phyloP scores from a whole-genome alignment of 805 yeast species.

The Kluyveromyces wickerhamii region DNA sequence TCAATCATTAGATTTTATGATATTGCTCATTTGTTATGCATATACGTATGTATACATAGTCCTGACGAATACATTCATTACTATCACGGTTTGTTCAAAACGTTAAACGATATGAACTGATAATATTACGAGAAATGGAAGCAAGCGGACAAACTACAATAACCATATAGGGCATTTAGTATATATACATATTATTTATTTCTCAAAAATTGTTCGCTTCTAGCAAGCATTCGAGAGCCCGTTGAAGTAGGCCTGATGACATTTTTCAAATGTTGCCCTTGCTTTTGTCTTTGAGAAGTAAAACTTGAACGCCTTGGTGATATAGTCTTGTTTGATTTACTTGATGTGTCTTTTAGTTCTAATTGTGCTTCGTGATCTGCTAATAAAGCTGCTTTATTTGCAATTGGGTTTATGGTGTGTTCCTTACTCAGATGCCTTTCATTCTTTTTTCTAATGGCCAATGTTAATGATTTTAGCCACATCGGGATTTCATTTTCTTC shows the following conservation, averaged over 20 bases:
- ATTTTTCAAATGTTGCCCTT: conserved; percentile 11
- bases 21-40: too few relatives aligned
- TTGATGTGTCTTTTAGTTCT: neutral
- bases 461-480: conserved; percentile 53
- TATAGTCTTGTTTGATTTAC: conserved; percentile 5
- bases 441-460: conserved; percentile 39
- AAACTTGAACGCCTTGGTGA: conserved; percentile 29
- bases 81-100: too few relatives aligned
- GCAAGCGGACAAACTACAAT: too few relatives aligned
- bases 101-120: too few relatives aligned
- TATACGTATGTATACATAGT: too few relatives aligned
- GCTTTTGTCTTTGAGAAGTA: conserved; percentile 25
- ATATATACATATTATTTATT: too few relatives aligned
- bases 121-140: too few relatives aligned
- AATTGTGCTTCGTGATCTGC: conserved; percentile 12
- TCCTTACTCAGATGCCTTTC: conserved; percentile 35
- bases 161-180: too few relatives aligned
- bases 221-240: conserved; percentile 50
- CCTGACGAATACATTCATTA: too few relatives aligned
- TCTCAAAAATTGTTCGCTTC: conserved; percentile 33
- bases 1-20: too few relatives aligned
- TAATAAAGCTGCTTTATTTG: conserved; percentile 16
- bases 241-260: conserved; percentile 31
- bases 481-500: conserved; percentile 40
- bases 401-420: conserved; percentile 9